Conservation (phyloP, 208 protist species). For the Lotmaria passim region DNA sequence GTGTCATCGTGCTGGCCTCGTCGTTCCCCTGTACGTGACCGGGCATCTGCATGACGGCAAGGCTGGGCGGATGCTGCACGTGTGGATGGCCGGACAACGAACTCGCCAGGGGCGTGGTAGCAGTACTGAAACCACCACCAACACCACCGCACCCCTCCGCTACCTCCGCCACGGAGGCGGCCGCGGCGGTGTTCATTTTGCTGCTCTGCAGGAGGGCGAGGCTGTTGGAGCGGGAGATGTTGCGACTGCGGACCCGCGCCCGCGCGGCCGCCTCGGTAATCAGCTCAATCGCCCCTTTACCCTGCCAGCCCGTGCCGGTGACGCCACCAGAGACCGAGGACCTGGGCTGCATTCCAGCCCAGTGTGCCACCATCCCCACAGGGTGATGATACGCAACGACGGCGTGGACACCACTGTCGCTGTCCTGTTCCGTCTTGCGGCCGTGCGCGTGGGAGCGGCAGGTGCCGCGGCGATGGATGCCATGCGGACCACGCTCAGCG, state of each 20-base stretch:
- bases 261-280: conserved; percentile 1
- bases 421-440: background rate
- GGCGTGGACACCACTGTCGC: background rate
- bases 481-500: too few relatives aligned
- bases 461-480: background rate
- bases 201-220: background rate
- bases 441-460: conserved; percentile 5
- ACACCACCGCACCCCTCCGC: too few relatives aligned
- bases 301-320: background rate
- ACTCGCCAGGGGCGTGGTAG: too few relatives aligned
- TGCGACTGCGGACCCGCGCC: background rate
- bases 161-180: too few relatives aligned
- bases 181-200: background rate
- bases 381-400: background rate
- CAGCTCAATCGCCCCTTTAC: background rate
- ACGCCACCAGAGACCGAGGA: background rate
- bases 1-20: background rate
- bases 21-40: background rate
- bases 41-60: background rate
- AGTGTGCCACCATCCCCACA: background rate
- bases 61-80: background rate
- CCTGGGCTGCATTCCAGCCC: background rate
- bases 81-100: background rate
- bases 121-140: too few relatives aligned
- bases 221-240: conserved; percentile 18